These are phyloP conservation scores for Puccinellia tenuiflora DNA, from an alignment of 176 grass and related monocot genomes.

Conservation along the genomic window DNA sequence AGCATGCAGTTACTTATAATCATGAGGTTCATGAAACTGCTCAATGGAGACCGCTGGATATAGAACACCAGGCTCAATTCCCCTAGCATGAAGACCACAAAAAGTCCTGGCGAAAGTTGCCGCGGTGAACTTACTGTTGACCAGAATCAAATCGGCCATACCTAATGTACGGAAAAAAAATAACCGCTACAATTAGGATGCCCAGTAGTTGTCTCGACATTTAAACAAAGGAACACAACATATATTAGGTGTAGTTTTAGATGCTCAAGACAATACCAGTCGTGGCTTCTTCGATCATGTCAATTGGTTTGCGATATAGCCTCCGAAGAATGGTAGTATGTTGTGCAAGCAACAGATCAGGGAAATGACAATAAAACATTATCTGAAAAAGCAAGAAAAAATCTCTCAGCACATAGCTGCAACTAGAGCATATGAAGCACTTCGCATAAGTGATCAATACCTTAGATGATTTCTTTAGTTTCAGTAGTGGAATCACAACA, in stretches of 20 bases:
- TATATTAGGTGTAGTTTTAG: not conserved
- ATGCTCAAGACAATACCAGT: conserved; percentile 50
- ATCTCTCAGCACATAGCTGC: conserved; percentile 10
- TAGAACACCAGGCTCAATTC: conserved; percentile 62
- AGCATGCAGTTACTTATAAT: conserved; percentile 82
- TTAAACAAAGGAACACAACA: conserved; percentile 10
- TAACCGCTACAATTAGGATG: not conserved
- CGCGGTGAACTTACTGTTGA: conserved; percentile 92
- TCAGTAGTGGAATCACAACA: conserved; percentile 86
- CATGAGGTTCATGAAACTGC: conserved; percentile 66
- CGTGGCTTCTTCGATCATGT: conserved; percentile 86
- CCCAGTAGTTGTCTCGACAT: not conserved
- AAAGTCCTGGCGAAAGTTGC: conserved; percentile 83
- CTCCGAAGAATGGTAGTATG: conserved; percentile 75
- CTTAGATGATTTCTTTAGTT: conserved; percentile 58
- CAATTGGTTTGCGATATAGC: conserved; percentile 84
- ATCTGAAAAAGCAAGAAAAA: conserved; percentile 37
- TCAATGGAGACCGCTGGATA: conserved; percentile 85
- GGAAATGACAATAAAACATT: conserved; percentile 96
- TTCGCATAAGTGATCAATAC: conserved; percentile 38
- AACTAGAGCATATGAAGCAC: not conserved
- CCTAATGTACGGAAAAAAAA: conserved; percentile 43
- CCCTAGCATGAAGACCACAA: conserved; percentile 51
- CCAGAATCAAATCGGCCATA: conserved; percentile 92
- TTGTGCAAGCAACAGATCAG: conserved; percentile 86